Percentiles rank a stretch among this genome's conserved stretches.
phyloP scores from a whole-genome alignment of 345 rosid genomes.

The Cochlearia excelsa region DNA sequence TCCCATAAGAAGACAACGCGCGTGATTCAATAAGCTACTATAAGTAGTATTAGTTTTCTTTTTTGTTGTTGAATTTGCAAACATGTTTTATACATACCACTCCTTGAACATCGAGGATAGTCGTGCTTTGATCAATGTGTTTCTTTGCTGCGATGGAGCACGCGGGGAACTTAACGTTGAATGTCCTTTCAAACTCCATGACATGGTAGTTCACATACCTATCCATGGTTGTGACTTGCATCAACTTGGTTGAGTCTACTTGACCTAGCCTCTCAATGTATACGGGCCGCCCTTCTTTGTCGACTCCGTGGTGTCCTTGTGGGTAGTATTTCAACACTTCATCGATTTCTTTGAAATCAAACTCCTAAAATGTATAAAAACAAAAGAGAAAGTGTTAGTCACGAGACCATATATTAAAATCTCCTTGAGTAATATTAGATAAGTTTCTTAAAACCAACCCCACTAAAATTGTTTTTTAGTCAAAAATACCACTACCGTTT shows the following conservation, averaged over 20 bases:
- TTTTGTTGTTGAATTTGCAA: too few relatives aligned
- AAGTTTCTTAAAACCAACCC: too few relatives aligned
- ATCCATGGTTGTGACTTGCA: slow-evolving; percentile 53
- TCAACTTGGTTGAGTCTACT: slow-evolving; percentile 49
- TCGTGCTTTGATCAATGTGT: slow-evolving; percentile 82
- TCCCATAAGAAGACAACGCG: too few relatives aligned
- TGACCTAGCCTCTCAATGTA: slow-evolving; percentile 78
- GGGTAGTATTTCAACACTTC: slow-evolving; percentile 70
- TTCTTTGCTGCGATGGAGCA: slow-evolving; percentile 45
- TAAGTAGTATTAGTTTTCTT: too few relatives aligned
- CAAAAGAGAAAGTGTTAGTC: not conserved
- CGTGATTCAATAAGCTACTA: too few relatives aligned
- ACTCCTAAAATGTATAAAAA: slow-evolving; percentile 16
- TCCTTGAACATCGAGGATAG: slow-evolving; percentile 89
- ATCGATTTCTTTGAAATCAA: slow-evolving; percentile 58
- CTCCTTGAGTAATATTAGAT: too few relatives aligned
- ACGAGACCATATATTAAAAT: too few relatives aligned
- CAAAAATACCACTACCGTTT: too few relatives aligned
- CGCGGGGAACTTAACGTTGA: slow-evolving; percentile 70
- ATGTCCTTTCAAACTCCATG: slow-evolving; percentile 76
- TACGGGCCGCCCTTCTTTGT: slow-evolving; percentile 74
- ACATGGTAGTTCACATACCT: slow-evolving; percentile 84
- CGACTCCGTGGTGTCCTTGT: slow-evolving; percentile 90
- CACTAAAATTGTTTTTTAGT: too few relatives aligned
- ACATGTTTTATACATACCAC: slow-evolving; percentile 17